Base-by-base conservation (phyloP, 805 yeast genomes). In the Maudiozyma pseudohumilis region DNA sequence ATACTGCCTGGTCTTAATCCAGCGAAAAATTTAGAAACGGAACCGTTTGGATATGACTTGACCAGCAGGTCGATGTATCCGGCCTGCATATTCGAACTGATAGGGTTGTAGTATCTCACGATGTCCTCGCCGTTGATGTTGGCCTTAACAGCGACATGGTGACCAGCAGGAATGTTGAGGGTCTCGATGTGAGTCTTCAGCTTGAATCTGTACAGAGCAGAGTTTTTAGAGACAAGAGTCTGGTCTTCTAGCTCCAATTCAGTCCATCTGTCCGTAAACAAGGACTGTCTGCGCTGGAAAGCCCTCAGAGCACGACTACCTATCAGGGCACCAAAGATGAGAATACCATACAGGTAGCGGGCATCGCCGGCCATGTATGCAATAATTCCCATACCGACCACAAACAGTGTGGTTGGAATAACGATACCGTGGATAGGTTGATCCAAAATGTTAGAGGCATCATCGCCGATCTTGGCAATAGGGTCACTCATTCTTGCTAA, bases 31-130 rank as follows among this genome's bases (percentile, higher is more conserved):
- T 67, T 75, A 5, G 88, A 79, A 6, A 83, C 84, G 39, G 59
- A 68, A 26, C 94, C 94, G 27, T 75, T 73, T 27, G 74, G 67
- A 55, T 83, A 82, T 3, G 87, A 80, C 60, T 83, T 83, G 28
- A 83, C 82, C 54, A 83, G 63, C 35, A 83, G 68, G 53, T 83
- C 94, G 49, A 83, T 79, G 52, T 77, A 76, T 0, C 94, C 94
- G 34, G 70, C 61, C 48, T 81, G 88, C 45, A 68, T 70, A 49
- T 72, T 73, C 43, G 81, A 75, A 19, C 83, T 75, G 35, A 83
- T 80, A 27, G 94, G 94, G 3, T 86, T 75, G 52, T 83, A 83
- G 58, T 77, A 79, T 52, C 88, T 72, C 36, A 74, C 61, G 26
- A 50, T 56, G 15, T 61, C 56, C 8, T 42, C 44, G 12, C 58